Evolutionary conservation across 1,284 basidiomycete genomes (phyloP).

Genomic region (Microbotryum lychnidis-dioicae): DNA sequence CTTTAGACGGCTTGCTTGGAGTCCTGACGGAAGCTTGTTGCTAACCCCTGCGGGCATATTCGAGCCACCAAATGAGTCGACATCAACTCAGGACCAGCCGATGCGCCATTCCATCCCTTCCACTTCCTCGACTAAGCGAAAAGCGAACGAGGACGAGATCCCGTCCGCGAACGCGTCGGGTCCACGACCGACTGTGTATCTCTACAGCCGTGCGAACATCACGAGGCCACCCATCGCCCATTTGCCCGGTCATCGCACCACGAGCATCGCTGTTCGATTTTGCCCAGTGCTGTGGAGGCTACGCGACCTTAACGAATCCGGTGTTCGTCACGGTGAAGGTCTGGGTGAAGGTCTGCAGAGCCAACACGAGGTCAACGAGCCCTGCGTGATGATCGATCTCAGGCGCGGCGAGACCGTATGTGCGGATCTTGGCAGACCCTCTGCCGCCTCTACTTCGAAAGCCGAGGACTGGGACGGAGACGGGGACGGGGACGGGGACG

Average conservation of each 20-base stretch:
- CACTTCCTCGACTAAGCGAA: not conserved
- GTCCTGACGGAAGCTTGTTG: conserved; percentile 85
- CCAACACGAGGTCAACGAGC: conserved; percentile 45
- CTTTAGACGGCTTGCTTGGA: conserved; percentile 87
- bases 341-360: not conserved
- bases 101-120: not conserved
- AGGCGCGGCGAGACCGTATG: no score
- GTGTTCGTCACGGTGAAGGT: conserved; percentile 52
- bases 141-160: conserved; percentile 18
- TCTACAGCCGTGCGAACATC: conserved; percentile 91
- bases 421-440: no score
- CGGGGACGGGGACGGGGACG: no score
- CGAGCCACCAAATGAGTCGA: conserved; percentile 62
- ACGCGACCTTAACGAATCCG: conserved; percentile 51
- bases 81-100: not conserved
- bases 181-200: conserved; percentile 62
- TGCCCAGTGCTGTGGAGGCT: conserved; percentile 88
- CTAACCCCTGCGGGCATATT: conserved; percentile 94
- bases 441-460: no score
- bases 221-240: conserved; percentile 84
- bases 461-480: no score
- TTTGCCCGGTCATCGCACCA: conserved; percentile 90
- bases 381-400: conserved; percentile 36
- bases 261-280: conserved; percentile 86
- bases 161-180: conserved; percentile 44